Base-by-base conservation (phyloP, 768 basidiomycete species). In the Pleurotus sapidus region DNA sequence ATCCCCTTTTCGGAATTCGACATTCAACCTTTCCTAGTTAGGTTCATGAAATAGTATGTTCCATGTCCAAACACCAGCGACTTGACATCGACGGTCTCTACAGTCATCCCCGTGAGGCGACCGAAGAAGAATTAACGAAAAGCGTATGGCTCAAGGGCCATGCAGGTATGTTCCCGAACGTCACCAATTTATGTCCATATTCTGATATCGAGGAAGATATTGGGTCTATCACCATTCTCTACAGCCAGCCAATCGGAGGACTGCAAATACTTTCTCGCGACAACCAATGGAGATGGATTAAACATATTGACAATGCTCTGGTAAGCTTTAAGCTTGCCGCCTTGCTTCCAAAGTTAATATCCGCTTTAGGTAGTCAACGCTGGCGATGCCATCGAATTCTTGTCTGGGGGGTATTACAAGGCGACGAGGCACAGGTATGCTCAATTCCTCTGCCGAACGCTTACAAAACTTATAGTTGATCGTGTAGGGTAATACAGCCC, bases 1-100 rank as follows among this genome's bases (percentile, higher is more conserved):
- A 3, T 30, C 3, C 6, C 27, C 9, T 8, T 30, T 9, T 30
- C 8, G 3, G 30, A 34, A 9, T 11, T 34, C 30, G 30, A 34
- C 8, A 34, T 4, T 34, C 4, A 34, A 11, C 8, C 1, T 34
- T 4, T 2, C 0, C 30, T 11, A 86, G 85, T 81, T 5, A 75
- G 85, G 46, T 85, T 81, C 66, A 86, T 86, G 83, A 86, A 87
- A 71, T 87, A 87, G 84, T 84, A 25, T 11, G 81, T 61, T 40
- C 18, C 14, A 42, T 14, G 17, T 7, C 17, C 7, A 47, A 5
- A 55, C 45, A n/a, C 20, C 59, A 24, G 14, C 7, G 12, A 4
- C 25, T 37, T 27, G 25, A 24, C 54, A 11, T 46, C 20, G 15
- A 30, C 11, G 4, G 15, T 20, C 40, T 47, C 20, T 9, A 27